Evolutionary conservation across 371 early-diverging fungal species (phyloP), one percentile per base, ranked within the genome.

Genomic region (Mortierella sp.): DNA sequence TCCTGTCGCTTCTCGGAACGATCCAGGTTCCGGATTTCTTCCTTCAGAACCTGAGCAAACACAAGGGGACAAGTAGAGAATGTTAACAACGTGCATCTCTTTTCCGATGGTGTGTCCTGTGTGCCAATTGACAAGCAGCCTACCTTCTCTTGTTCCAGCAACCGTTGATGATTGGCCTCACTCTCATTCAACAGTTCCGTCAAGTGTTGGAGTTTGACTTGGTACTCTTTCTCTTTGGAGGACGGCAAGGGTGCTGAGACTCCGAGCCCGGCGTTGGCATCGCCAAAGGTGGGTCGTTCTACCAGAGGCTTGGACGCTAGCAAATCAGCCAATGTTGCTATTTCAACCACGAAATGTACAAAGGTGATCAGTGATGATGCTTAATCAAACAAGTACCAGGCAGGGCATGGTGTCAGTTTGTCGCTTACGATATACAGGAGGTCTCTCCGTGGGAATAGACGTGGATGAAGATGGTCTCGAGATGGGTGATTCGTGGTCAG

Each of bases 161-260:
- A 63, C n/a, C 82, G 81, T 12, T 68, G 65, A 2, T 88, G 81
- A 29, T 81, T 80, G 8, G 78, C 84, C 63, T 89, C 86, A 67
- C 86, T 86, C 71, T 89, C 90, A 44, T 86, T 79, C 46, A 88
- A 57, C 63, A 88, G 73, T 45, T 86, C 82, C n/a, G 84, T 79
- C 45, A 89, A 46, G 48, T 83, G 81, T 25, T 82, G 78, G 10
- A 87, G 71, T 57, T 88, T 83, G 55, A 73, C 68, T 57, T 84
- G 79, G 58, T 78, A 73, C 39, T 80, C 80, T 37, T 54, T 51
- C 29, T 80, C 80, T 27, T 67, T 76, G 25, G 64, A 54, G 12
- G 65, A 46, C 7, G 63, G 49, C 29, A 71, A 24, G 1, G 52
- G n/a, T 0, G 49, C 58, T 21, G 65, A 16, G 13, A 46, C 54